These are phyloP conservation scores for Yamadazyma akitaensis DNA, from an alignment of 805 yeast species.

Conservation along the genomic window DNA sequence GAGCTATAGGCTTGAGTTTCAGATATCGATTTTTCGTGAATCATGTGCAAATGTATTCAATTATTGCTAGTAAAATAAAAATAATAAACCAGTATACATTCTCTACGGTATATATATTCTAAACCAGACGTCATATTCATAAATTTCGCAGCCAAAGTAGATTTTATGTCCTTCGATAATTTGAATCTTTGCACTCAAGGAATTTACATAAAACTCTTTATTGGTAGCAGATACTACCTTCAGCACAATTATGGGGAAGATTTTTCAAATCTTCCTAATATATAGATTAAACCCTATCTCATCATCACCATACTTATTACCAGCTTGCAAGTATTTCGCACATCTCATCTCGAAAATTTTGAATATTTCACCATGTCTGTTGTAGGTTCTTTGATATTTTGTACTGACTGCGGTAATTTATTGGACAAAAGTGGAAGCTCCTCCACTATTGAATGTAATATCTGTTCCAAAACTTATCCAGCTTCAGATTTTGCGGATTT, in stretches of 20 bases:
- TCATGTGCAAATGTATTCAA: background rate
- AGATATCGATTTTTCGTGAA: background rate
- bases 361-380: slow-evolving; percentile 62
- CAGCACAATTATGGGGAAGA: too few relatives aligned
- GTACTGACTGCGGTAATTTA: slow-evolving; percentile 88
- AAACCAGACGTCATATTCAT: background rate
- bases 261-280: too few relatives aligned
- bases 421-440: slow-evolving; percentile 61
- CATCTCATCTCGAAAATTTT: slow-evolving; percentile 7
- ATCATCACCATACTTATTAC: background rate
- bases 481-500: slow-evolving; percentile 63
- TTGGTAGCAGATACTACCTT: too few relatives aligned
- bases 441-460: slow-evolving; percentile 52
- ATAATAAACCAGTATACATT: too few relatives aligned
- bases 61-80: too few relatives aligned
- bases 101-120: too few relatives aligned
- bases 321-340: background rate
- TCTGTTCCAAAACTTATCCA: slow-evolving; percentile 44
- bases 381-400: slow-evolving; percentile 92
- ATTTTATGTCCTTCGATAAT: too few relatives aligned
- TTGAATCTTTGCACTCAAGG: too few relatives aligned
- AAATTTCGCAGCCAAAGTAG: slow-evolving; percentile 4
- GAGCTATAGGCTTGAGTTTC: background rate
- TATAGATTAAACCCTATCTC: too few relatives aligned
- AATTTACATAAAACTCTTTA: too few relatives aligned